A percentile compares a stretch with the other conserved stretches of the same genome.
phyloP scores from a whole-genome alignment of 1,139 yeast genomes.

The Blastobotrys malaysiensis region DNA sequence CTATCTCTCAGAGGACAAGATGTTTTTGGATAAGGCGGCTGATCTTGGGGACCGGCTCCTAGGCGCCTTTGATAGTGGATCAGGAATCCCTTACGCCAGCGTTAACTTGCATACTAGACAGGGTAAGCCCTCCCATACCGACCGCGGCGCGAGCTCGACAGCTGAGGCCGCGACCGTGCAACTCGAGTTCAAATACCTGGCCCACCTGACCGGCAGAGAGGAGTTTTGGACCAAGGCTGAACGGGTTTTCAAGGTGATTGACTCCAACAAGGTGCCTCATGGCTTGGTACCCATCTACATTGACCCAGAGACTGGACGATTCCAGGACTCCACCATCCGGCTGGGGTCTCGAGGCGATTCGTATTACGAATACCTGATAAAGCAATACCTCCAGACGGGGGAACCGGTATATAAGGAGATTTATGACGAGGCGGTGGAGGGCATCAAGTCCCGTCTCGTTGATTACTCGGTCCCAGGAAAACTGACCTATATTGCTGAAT shows the following conservation, averaged over 20 bases:
- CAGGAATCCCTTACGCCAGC: conserved; percentile 58
- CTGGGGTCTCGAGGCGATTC: conserved; percentile 92
- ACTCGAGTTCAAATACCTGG: conserved; percentile 78
- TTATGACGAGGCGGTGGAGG: conserved; percentile 73
- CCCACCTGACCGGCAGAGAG: conserved; percentile 73
- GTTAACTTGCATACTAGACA: conserved; percentile 63
- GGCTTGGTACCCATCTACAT: conserved; percentile 83
- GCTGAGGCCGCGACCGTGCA: conserved; percentile 90
- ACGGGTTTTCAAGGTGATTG: conserved; percentile 27
- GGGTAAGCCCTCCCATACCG: conserved; percentile 59
- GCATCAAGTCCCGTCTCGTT: conserved; percentile 62
- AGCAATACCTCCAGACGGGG: conserved; percentile 78
- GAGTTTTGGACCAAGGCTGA: conserved; percentile 78
- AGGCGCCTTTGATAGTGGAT: conserved; percentile 58
- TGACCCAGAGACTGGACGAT: conserved; percentile 67
- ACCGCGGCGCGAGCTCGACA: conserved; percentile 68
- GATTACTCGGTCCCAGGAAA: conserved; percentile 57
- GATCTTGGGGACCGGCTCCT: conserved; percentile 54
- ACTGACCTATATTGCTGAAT: conserved; percentile 72
- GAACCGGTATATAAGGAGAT: conserved; percentile 62
- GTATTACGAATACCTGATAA: conserved; percentile 82
- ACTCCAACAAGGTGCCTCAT: conserved; percentile 46
- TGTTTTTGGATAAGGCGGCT: conserved; percentile 72
- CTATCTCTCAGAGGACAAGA: conserved; percentile 61
- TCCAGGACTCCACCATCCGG: conserved; percentile 59